A percentile compares a stretch with the other conserved stretches of the same genome.
Evolutionary conservation across 257 asterid genomes (phyloP).

Genomic region (Osmanthus fragrans): DNA sequence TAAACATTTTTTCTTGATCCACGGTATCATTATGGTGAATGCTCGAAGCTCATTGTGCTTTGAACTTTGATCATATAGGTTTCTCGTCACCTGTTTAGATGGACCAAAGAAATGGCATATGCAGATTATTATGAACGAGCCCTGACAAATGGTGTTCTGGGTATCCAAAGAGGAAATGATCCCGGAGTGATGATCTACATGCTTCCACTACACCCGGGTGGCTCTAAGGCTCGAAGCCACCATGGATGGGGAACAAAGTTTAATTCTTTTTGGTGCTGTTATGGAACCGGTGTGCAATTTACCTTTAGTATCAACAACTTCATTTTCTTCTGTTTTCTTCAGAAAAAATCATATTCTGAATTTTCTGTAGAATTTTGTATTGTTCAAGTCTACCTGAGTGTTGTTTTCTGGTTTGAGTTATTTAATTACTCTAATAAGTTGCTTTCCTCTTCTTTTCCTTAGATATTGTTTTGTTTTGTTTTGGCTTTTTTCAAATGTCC

Average conservation of each 20-base stretch:
- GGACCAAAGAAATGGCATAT: slow-evolving; percentile 83
- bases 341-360: not conserved
- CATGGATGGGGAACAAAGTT: slow-evolving; percentile 96
- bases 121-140: slow-evolving; percentile 96
- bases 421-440: not conserved
- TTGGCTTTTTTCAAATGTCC: not conserved
- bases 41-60: slow-evolving; percentile 13
- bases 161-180: slow-evolving; percentile 86
- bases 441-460: not conserved
- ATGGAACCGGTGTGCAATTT: slow-evolving; percentile 73
- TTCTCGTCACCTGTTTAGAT: slow-evolving; percentile 78
- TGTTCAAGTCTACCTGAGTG: not conserved
- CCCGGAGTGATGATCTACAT: slow-evolving; percentile 96
- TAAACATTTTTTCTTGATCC: not conserved
- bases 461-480: too few relatives aligned
- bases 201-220: slow-evolving; percentile 84
- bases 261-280: slow-evolving; percentile 92
- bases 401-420: not conserved
- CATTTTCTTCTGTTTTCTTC: not conserved
- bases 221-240: slow-evolving; percentile 75
- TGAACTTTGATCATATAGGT: slow-evolving; percentile 48
- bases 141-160: slow-evolving; percentile 79
- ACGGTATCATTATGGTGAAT: not conserved
- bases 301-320: slow-evolving; percentile 5
- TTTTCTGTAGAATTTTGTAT: not conserved